phyloP scores from a whole-genome alignment of 139 green algal species.

The Gonium pectorale region DNA sequence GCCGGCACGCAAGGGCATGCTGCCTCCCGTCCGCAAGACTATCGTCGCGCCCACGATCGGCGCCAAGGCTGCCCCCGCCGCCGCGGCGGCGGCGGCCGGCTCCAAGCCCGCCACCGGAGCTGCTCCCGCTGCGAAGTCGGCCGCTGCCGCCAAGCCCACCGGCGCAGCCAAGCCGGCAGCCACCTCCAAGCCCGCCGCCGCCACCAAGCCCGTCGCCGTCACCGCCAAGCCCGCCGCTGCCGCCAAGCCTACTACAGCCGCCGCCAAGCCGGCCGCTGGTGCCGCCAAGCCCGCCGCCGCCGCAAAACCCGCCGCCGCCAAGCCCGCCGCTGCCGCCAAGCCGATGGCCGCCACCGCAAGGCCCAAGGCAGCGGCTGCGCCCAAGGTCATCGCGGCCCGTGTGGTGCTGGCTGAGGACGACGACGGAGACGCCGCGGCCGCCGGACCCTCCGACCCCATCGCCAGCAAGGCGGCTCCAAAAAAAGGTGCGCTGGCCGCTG shows the following conservation, averaged over 20 bases:
- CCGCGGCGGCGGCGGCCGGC: not conserved
- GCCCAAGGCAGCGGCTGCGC: not conserved
- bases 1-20: constrained; percentile 19
- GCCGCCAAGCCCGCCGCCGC: not conserved
- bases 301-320: not conserved
- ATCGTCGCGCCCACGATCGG: not conserved
- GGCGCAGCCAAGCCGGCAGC: not conserved
- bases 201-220: not conserved
- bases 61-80: not conserved
- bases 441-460: not conserved
- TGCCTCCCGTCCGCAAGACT: constrained; percentile 9
- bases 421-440: not conserved
- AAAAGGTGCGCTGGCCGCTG: not conserved
- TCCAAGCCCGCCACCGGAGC: not conserved
- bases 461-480: not conserved
- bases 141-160: not conserved
- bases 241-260: constrained; percentile 6
- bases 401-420: not conserved
- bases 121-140: not conserved
- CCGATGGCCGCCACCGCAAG: not conserved
- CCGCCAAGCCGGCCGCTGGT: too few species aligned
- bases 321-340: not conserved
- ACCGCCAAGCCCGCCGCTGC: not conserved
- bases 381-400: not conserved
- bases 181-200: not conserved